These are phyloP conservation scores for Mycena metata DNA, from an alignment of 768 basidiomycete genomes.

Conservation along the genomic window DNA sequence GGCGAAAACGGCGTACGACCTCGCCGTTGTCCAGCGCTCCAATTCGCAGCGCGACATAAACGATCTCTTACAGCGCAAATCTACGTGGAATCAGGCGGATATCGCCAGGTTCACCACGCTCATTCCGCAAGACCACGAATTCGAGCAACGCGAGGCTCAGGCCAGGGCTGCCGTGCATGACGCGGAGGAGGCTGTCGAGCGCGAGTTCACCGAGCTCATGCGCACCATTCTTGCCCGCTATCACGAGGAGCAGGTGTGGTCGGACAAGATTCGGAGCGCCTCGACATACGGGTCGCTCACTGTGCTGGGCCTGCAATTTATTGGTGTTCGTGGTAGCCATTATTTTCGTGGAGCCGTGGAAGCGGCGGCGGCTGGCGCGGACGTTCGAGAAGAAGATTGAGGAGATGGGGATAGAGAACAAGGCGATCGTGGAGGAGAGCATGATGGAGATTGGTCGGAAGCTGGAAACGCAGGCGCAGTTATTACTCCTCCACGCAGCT, in stretches of 20 bases:
- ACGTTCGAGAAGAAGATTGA: conserved; percentile 91
- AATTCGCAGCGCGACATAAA: conserved; percentile 96
- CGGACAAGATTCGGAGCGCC: conserved; percentile 96
- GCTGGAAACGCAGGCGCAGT: conserved; percentile 61
- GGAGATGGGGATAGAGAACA: conserved; percentile 71
- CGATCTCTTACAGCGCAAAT: conserved; percentile 94
- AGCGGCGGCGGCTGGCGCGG: conserved; percentile 85
- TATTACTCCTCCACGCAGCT: conserved; percentile 45
- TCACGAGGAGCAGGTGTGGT: conserved; percentile 99
- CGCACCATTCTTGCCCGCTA: conserved; percentile 90
- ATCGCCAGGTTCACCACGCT: conserved; percentile 90
- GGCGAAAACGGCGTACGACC: conserved; percentile 83
- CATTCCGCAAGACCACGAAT: conserved; percentile 90
- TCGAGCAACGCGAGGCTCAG: conserved; percentile 82
- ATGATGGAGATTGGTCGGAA: conserved; percentile 62
- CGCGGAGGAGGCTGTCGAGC: conserved; percentile 86
- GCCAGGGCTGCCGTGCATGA: conserved; percentile 77
- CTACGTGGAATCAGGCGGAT: conserved; percentile 91
- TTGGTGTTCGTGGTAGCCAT: conserved; percentile 93
- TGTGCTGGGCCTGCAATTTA: conserved; percentile 89
- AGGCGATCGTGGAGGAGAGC: conserved; percentile 60
- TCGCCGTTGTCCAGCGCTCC: conserved; percentile 84
- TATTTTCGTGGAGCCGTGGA: conserved; percentile 96
- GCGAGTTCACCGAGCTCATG: conserved; percentile 90
- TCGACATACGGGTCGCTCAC: conserved; percentile 94